Evolutionary conservation across 352 stramenopile genomes (phyloP).

Genomic region (Phytophthora agathidicida): DNA sequence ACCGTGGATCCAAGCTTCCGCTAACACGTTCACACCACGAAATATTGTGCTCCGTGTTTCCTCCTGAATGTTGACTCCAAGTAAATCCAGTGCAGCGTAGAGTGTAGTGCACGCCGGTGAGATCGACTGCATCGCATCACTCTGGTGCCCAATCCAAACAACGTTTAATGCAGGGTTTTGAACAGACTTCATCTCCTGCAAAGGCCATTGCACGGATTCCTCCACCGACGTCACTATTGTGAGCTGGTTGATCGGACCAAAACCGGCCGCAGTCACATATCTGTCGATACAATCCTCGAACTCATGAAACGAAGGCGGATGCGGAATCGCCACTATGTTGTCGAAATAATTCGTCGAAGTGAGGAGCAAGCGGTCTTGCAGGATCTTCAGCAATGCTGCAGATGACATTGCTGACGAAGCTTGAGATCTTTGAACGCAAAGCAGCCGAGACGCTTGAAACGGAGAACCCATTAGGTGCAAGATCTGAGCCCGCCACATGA

Average conservation of each 20-base stretch:
- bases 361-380: constrained; percentile 20
- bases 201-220: constrained; percentile 22
- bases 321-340: constrained; percentile 20
- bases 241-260: constrained; percentile 23
- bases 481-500: constrained; percentile 36
- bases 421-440: constrained; percentile 32
- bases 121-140: constrained; percentile 4
- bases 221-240: constrained; percentile 32
- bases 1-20: constrained; percentile 15
- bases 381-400: constrained; percentile 17
- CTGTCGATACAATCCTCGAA: constrained; percentile 36
- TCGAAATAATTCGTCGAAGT: constrained; percentile 13
- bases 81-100: constrained; percentile 18
- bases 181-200: constrained; percentile 12
- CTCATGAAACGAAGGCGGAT: constrained; percentile 13
- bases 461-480: constrained; percentile 32
- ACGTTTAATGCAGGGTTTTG: constrained; percentile 11
- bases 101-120: constrained; percentile 9
- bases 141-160: constrained; percentile 1
- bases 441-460: constrained; percentile 23
- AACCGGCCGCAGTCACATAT: constrained; percentile 3
- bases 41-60: constrained; percentile 23
- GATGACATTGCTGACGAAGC: constrained; percentile 3
- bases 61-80: constrained; percentile 34
- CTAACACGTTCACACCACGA: constrained; percentile 14